Evolutionary conservation across 257 asterid species (phyloP).

Genomic region (Plantago major): DNA sequence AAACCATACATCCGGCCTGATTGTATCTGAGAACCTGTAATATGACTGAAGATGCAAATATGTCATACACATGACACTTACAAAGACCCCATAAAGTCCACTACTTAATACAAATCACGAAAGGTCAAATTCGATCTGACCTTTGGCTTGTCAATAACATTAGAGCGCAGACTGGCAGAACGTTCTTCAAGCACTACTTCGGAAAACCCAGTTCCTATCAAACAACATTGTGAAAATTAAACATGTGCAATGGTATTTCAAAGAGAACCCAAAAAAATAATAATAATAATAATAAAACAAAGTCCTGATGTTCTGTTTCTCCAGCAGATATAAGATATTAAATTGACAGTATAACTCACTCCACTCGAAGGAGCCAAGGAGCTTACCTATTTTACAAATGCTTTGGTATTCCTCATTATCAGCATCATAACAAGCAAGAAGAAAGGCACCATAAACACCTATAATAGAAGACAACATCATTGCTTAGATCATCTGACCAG

Average conservation of each 20-base stretch:
- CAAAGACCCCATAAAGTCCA: not conserved
- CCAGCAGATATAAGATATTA: conserved; percentile 14
- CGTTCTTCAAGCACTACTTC: conserved; percentile 88
- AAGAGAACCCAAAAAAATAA: conserved; percentile 1
- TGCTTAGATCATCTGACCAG: too few relatives aligned
- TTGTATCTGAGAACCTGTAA: conserved; percentile 69
- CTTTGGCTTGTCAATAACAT: conserved; percentile 83
- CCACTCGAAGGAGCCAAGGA: conserved; percentile 8
- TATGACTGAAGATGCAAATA: conserved; percentile 52
- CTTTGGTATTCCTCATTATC: conserved; percentile 88
- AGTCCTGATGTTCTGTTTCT: not conserved
- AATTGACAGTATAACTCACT: conserved; percentile 16
- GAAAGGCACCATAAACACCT: conserved; percentile 97
- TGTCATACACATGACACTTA: conserved; percentile 18
- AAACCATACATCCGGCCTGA: conserved; percentile 96
- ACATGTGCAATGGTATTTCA: not conserved
- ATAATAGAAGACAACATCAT: conserved; percentile 15
- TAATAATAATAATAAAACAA: not conserved
- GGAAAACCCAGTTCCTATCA: conserved; percentile 88
- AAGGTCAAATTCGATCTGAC: conserved; percentile 29
- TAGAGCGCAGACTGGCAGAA: conserved; percentile 73
- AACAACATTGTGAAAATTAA: conserved; percentile 5
- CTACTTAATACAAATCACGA: not conserved
- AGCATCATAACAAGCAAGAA: conserved; percentile 89
- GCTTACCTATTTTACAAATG: conserved; percentile 90